Conservation (phyloP, 441 rosid species). For the Heliophila coronopifolia region DNA sequence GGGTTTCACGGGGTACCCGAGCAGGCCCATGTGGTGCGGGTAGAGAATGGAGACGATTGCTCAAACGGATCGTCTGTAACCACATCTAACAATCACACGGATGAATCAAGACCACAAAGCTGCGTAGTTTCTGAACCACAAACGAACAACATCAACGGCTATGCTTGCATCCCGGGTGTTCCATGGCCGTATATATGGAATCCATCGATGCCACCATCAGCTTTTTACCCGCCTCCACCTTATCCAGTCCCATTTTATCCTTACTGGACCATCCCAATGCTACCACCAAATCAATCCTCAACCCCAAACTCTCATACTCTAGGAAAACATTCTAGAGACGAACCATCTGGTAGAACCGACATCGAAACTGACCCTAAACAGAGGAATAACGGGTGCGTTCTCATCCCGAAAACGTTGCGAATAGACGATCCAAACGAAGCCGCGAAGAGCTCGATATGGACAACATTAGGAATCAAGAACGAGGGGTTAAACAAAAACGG, state of each 20-base stretch:
- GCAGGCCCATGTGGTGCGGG: constrained; percentile 28
- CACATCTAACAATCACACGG: constrained; percentile 33
- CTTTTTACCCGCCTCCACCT: constrained; percentile 52
- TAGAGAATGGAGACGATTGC: constrained; percentile 55
- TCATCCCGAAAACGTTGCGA: constrained; percentile 68
- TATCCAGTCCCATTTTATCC: constrained; percentile 53
- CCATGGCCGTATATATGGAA: constrained; percentile 87
- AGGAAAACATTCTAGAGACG: constrained; percentile 72
- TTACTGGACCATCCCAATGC: constrained; percentile 52
- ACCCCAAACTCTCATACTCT: constrained; percentile 34
- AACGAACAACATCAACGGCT: constrained; percentile 39
- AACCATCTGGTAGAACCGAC: constrained; percentile 16
- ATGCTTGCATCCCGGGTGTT: constrained; percentile 53
- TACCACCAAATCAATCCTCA: constrained; percentile 44
- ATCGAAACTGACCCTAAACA: constrained; percentile 22
- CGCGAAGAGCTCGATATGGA: constrained; percentile 93
- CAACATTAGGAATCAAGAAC: constrained; percentile 74
- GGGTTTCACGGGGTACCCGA: constrained; percentile 35
- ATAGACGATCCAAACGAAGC: constrained; percentile 77
- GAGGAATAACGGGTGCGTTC: constrained; percentile 24
- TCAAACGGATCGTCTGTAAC: constrained; percentile 57
- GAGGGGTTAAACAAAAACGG: constrained; percentile 43
- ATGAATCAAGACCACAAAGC: constrained; percentile 34
- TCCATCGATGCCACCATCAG: constrained; percentile 45
- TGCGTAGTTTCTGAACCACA: constrained; percentile 22